Evolutionary conservation across 768 basidiomycete genomes (phyloP).

Genomic region (Ramaria sp.): DNA sequence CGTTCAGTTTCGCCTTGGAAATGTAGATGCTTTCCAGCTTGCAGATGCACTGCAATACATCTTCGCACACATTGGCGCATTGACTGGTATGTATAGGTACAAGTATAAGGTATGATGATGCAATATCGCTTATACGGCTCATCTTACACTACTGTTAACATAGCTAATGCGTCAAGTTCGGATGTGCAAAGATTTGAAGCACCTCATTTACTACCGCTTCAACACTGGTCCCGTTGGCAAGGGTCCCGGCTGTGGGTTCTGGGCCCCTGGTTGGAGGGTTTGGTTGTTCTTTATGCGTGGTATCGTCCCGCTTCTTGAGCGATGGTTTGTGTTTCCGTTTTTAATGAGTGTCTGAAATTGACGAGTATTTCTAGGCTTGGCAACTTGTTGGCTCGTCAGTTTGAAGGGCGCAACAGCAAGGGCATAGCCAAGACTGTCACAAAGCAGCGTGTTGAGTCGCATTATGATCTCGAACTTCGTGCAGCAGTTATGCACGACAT

Average conservation of each 20-base stretch:
- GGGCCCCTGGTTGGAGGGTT: slow-evolving; percentile 99
- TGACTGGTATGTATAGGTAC: slow-evolving; percentile 99
- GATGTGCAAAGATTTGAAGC: slow-evolving; percentile 99
- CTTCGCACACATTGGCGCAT: slow-evolving; percentile 92
- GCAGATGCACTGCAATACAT: slow-evolving; percentile 98
- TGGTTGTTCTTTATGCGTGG: slow-evolving; percentile 99
- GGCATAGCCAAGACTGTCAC: slow-evolving; percentile 97
- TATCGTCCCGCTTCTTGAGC: slow-evolving; percentile 92
- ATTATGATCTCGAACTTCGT: slow-evolving; percentile 93
- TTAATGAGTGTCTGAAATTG: background rate
- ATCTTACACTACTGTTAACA: background rate
- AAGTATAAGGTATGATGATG: slow-evolving; percentile 77
- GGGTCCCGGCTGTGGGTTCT: slow-evolving; percentile 97
- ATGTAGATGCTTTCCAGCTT: slow-evolving; percentile 98
- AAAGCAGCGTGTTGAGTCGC: slow-evolving; percentile 97
- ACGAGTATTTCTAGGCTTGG: slow-evolving; percentile 47
- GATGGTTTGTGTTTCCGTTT: slow-evolving; percentile 50
- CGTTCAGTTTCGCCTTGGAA: slow-evolving; percentile 96
- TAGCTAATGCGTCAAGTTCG: slow-evolving; percentile 98
- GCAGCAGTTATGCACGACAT: slow-evolving; percentile 99
- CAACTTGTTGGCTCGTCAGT: slow-evolving; percentile 94
- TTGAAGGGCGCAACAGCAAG: slow-evolving; percentile 95
- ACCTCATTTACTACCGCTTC: slow-evolving; percentile 96
- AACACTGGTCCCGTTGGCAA: slow-evolving; percentile 99
- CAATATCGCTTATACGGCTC: background rate